Percentiles rank a stretch among this genome's conserved stretches.
These are phyloP conservation scores for Leccinum pellstonianum DNA, from an alignment of 768 basidiomycete species.

Conservation along the genomic window DNA sequence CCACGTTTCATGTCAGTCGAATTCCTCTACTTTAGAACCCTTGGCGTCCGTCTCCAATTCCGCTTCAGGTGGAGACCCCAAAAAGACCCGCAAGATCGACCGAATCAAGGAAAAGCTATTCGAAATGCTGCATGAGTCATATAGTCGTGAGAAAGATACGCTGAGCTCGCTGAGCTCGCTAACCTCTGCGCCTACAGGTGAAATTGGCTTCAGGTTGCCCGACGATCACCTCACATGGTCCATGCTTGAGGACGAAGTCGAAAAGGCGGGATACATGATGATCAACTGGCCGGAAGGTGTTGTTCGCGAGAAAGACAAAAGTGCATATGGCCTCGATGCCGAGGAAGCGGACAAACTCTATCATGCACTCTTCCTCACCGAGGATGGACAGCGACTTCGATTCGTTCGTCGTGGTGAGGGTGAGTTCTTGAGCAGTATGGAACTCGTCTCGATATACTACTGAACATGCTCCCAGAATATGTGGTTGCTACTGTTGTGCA, in stretches of 20 bases:
- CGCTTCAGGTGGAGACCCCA: neutral
- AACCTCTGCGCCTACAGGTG: neutral
- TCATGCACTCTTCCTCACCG: neutral
- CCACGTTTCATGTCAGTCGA: too few species aligned
- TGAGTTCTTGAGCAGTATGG: neutral
- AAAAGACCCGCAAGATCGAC: neutral
- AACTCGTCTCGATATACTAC: neutral
- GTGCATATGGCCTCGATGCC: neutral
- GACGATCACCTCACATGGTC: neutral
- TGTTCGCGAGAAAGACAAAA: neutral
- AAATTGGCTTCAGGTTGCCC: neutral
- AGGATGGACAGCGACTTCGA: neutral
- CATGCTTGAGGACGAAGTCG: neutral
- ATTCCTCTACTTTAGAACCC: too few species aligned
- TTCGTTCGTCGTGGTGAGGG: neutral
- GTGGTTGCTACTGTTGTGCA: neutral
- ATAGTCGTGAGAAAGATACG: neutral
- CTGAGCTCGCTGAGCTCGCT: too few species aligned
- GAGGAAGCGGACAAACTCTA: neutral
- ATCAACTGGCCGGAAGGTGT: neutral
- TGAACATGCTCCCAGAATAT: neutral
- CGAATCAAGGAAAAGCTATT: neutral
- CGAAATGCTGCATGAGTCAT: constrained; percentile 9
- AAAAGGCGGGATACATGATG: neutral
- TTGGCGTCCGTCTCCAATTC: neutral